Conservation (phyloP, 2,329 filamentous ascomycete genomes). For the Botrytis fabae region DNA sequence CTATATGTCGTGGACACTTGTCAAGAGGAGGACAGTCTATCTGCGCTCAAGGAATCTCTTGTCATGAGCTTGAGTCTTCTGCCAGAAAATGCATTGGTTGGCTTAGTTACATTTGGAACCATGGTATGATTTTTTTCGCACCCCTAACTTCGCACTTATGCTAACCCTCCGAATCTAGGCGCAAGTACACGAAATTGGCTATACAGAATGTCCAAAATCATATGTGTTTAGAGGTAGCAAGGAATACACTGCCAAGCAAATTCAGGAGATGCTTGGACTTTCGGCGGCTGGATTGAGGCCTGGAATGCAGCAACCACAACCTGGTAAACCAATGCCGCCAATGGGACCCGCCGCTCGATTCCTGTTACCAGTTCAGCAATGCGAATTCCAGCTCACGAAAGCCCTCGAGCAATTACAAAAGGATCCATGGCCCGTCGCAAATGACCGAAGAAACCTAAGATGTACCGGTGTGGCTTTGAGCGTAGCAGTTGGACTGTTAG, state of each 20-base stretch:
- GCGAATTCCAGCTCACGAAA: constrained; percentile 96
- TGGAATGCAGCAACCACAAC: constrained; percentile 65
- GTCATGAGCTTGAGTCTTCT: constrained; percentile 83
- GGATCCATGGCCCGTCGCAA: constrained; percentile 96
- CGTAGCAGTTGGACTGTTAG: constrained; percentile 87
- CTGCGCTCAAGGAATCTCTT: constrained; percentile 80
- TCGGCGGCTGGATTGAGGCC: constrained; percentile 72
- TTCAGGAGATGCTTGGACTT: constrained; percentile 98
- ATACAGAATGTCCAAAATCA: constrained; percentile 96
- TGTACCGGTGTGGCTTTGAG: constrained; percentile 97
- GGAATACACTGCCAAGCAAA: constrained; percentile 96
- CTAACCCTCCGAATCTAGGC: constrained; percentile 53
- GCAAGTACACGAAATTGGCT: constrained; percentile 97
- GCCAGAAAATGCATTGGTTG: constrained; percentile 78
- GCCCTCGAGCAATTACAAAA: constrained; percentile 92
- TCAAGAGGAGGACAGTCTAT: constrained; percentile 82
- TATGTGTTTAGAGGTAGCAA: constrained; percentile 98
- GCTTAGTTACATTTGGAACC: constrained; percentile 84
- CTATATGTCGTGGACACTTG: constrained; percentile 86
- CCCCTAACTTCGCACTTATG: neutral
- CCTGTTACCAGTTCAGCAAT: constrained; percentile 89
- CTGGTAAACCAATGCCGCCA: constrained; percentile 71
- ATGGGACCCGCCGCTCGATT: constrained; percentile 86
- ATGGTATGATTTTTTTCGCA: constrained; percentile 64
- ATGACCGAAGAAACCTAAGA: constrained; percentile 83